Base-by-base conservation (phyloP, 225 moss, liverwort and hornwort species). In the Bryum argenteum region DNA sequence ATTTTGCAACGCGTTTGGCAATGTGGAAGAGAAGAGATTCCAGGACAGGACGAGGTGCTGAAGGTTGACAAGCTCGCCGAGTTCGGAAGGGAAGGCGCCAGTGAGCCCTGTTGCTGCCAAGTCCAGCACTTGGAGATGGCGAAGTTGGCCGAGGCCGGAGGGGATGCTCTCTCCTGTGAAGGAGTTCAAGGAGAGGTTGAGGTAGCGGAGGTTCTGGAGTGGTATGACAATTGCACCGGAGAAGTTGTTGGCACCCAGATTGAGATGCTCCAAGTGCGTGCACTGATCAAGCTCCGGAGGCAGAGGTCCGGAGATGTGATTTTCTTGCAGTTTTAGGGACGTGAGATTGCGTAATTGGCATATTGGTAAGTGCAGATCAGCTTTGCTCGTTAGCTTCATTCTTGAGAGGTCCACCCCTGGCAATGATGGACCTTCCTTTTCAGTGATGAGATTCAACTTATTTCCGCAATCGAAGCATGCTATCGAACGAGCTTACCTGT, bases 171-270 rank as follows among this genome's bases (percentile, higher is more conserved):
- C 51, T 10, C 77, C 82, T 0, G 62, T 20, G 56, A 88, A 80
- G 19, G 7, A 11, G 40, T 84, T 85, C 58, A 82, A 23, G 8
- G 85, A 82, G 57, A 88, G 75, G 73, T 88, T 88, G 68, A 88
- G 82, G 66, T 80, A 78, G 2, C 12, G 55, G 45, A 85, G 69
- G 69, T 48, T 60, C 16, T 11, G 33, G 33, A 33, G 75, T 2
- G 70, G 26, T 2, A 58, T 9, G 1, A 13, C 8, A 15, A 73
- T 2, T 65, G 71, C 18, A 72, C 80, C 82, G 0, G 75, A 65
- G 58, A 88, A 80, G 75, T 82, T 88, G 69, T 88, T 88, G 40
- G 74, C 74, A 16, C 58, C 79, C 4, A 88, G 28, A 73, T 85
- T 77, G 41, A 88, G 77, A 33, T 81, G 9, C 60, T 76, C 58